A percentile compares a stretch with the other conserved stretches of the same genome.
phyloP scores from a whole-genome alignment of 768 basidiomycete species.

The Leucocoprinus leucothites region DNA sequence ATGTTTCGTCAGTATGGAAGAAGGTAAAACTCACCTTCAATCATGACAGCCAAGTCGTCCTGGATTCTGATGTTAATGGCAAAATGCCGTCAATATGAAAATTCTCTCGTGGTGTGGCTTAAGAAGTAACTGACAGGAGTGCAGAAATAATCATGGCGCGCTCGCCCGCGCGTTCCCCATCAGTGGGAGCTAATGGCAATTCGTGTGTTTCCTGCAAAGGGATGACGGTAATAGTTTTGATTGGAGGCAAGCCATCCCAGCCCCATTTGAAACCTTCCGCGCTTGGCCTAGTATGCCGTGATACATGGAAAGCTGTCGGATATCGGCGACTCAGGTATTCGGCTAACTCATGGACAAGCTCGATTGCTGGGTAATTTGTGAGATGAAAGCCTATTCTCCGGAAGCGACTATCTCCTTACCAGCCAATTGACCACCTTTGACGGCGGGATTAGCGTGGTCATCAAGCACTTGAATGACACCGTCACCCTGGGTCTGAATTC shows the following conservation, averaged over 20 bases:
- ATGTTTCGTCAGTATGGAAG: neutral
- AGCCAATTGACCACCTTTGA: conserved; percentile 36
- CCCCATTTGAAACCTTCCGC: conserved; percentile 25
- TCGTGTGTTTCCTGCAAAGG: conserved; percentile 48
- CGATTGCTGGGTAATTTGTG: conserved; percentile 41
- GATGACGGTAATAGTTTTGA: conserved; percentile 49
- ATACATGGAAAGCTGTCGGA: conserved; percentile 51
- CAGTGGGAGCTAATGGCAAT: conserved; percentile 37
- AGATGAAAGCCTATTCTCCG: neutral
- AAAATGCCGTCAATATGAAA: neutral
- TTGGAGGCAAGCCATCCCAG: conserved; percentile 44
- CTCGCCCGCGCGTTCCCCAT: conserved; percentile 35
- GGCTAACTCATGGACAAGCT: conserved; percentile 64
- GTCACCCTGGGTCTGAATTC: conserved; percentile 49
- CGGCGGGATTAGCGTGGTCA: conserved; percentile 35
- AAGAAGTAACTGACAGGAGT: conserved; percentile 51
- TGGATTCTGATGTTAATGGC: conserved; percentile 38
- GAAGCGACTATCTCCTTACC: conserved; percentile 22
- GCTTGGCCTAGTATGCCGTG: conserved; percentile 32
- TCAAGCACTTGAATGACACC: conserved; percentile 46
- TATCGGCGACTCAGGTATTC: conserved; percentile 66
- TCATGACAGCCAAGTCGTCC: conserved; percentile 58
- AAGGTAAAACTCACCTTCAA: conserved; percentile 41
- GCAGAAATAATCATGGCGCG: conserved; percentile 61
- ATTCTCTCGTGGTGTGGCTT: neutral